Percentiles rank a stretch among this genome's conserved stretches.
phyloP scores from a whole-genome alignment of 2,329 filamentous ascomycete genomes.

The Coniosporium tulheliwenetii region DNA sequence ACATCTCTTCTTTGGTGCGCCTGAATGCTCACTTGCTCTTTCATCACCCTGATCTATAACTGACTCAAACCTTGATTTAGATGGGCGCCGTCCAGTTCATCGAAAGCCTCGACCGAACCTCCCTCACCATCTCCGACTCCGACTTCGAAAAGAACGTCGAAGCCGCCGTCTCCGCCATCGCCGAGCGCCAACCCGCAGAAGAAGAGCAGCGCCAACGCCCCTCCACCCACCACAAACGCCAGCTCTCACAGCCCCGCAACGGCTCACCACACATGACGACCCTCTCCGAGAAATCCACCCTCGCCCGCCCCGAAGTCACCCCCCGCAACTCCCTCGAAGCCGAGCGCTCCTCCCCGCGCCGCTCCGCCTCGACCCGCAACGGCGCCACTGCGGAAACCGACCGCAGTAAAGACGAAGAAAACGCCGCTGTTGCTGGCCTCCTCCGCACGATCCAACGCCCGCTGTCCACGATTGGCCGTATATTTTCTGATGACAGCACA shows the following conservation, averaged over 20 bases:
- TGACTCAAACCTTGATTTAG: conserved; percentile 20
- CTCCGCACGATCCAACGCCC: conserved; percentile 84
- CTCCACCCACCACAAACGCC: conserved; percentile 14
- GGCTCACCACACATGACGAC: conserved; percentile 15
- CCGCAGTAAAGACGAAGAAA: conserved; percentile 43
- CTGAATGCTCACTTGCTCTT: neutral
- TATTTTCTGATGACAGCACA: conserved; percentile 62
- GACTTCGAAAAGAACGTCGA: conserved; percentile 97
- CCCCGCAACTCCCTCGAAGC: conserved; percentile 44
- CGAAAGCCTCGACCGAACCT: conserved; percentile 88
- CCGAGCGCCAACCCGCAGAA: conserved; percentile 62
- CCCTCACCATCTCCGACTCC: conserved; percentile 80
- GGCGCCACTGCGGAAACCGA: conserved; percentile 12
- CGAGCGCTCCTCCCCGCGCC: conserved; percentile 41
- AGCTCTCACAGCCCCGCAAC: conserved; percentile 24
- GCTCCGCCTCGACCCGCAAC: conserved; percentile 39
- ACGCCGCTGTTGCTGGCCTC: conserved; percentile 67
- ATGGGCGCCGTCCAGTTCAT: conserved; percentile 95
- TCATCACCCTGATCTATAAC: conserved; percentile 3
- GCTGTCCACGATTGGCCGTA: conserved; percentile 79
- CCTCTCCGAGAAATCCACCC: conserved; percentile 31
- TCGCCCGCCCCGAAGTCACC: conserved; percentile 40
- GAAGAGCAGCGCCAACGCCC: conserved; percentile 26
- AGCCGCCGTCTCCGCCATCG: conserved; percentile 85
- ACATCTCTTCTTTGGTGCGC: conserved; percentile 75